Evolutionary conservation across 495 filamentous ascomycete species (phyloP), one percentile per base, ranked within the genome.

Genomic region (Annulohypoxylon bovei): DNA sequence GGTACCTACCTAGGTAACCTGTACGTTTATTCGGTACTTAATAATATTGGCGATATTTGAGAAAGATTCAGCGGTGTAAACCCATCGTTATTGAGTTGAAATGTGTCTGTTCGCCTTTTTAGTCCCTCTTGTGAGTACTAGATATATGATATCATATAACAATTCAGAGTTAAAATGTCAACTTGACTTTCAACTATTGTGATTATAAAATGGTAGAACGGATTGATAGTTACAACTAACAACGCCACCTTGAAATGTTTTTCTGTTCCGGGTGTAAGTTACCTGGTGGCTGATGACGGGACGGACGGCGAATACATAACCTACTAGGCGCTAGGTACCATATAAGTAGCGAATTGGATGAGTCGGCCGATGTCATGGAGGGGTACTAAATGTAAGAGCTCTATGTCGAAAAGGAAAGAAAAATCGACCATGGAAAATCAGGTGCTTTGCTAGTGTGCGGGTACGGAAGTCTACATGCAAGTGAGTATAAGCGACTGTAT

Each of bases 341-440:
- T n/a, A n/a, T n/a, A n/a, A n/a, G n/a, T n/a, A 33, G 28, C 59
- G 47, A 64, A 65, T 70, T 53, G 55, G 61, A 61, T 53, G 39
- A 55, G 22, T 53, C 44, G 54, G 59, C 50, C 33, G 33, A 67
- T 35, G 46, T 55, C 6, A 67, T 63, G 63, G 68, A 67, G 63
- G 52, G 68, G 49, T 22, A 49, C 9, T 22, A 37, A 23, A 39
- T 56, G 33, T 39, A 53, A 62, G 53, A 71, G 63, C 49, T 67
- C 20, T 9, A 33, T 28, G 52, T 47, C 57, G 59, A 72, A 72
- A 23, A 49, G 52, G 42, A 65, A 67, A 71, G 63, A 60, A 62
- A 62, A 58, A 23, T 54, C 68, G 18, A 56, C 55, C 32, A 56
- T 1, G 23, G 39, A 54, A 62, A 72, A 72, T 72, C 69, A 72